Percentiles rank a stretch among this genome's conserved stretches.
These are phyloP conservation scores for Hymenoscyphus fraxineus DNA, from an alignment of 2,329 filamentous ascomycete genomes.

Conservation along the genomic window DNA sequence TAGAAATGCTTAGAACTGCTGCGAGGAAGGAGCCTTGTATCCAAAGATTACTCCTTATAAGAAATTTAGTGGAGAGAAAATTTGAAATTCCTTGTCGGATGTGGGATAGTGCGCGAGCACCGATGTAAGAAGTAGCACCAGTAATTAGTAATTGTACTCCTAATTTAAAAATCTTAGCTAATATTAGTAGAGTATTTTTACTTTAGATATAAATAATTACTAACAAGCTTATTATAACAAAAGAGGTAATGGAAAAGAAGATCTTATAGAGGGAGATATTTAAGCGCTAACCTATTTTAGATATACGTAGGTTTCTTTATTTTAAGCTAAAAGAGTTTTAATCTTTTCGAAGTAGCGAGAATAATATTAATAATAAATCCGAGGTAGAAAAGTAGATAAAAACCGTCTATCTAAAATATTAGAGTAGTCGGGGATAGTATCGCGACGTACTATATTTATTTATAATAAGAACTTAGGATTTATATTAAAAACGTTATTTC, in stretches of 20 bases:
- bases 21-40: constrained; percentile 5
- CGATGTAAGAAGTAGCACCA: not conserved
- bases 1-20: not conserved
- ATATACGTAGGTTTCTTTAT: not conserved
- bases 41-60: not conserved
- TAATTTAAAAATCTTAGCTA: not conserved
- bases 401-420: not conserved
- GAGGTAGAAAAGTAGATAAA: not conserved
- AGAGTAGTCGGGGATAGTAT: not conserved
- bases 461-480: no score
- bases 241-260: not conserved
- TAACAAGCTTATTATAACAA: not conserved
- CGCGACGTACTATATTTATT: no score
- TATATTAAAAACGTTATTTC: no score
- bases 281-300: not conserved
- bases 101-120: not conserved
- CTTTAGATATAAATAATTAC: not conserved
- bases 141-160: not conserved
- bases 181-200: not conserved
- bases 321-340: not conserved
- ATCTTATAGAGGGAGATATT: not conserved
- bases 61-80: not conserved
- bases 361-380: not conserved
- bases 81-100: not conserved
- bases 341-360: not conserved